A percentile compares a stretch with the other conserved stretches of the same genome.
These are phyloP conservation scores for Haberlea rhodopensis DNA, from an alignment of 257 asterid genomes.

Conservation along the genomic window DNA sequence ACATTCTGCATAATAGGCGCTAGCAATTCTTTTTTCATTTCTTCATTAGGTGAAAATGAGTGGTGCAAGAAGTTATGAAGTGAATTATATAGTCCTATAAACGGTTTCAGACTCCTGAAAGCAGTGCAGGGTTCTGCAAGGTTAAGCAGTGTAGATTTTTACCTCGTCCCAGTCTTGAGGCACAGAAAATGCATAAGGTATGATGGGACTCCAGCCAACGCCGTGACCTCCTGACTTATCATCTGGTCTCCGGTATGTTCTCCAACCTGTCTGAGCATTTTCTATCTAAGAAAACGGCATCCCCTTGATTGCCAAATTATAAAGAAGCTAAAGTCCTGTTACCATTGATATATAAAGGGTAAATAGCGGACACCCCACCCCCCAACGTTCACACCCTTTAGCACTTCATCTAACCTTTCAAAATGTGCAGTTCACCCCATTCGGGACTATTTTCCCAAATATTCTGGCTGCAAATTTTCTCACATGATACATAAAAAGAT, in stretches of 20 bases:
- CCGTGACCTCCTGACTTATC: slow-evolving; percentile 99
- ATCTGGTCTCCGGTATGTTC: slow-evolving; percentile 89
- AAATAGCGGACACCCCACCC: too few relatives aligned
- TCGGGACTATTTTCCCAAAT: too few relatives aligned
- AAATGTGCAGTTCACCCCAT: too few relatives aligned
- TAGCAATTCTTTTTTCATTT: neutral
- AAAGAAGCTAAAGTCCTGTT: neutral
- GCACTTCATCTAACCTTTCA: too few relatives aligned
- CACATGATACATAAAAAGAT: too few relatives aligned
- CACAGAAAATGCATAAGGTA: slow-evolving; percentile 75
- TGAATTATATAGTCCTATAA: neutral
- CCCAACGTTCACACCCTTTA: too few relatives aligned
- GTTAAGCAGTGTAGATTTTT: neutral
- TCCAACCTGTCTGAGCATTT: slow-evolving; percentile 98
- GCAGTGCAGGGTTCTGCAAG: too few relatives aligned
- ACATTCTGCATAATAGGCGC: neutral
- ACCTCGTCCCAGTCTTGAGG: slow-evolving; percentile 91
- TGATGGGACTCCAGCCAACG: slow-evolving; percentile 98
- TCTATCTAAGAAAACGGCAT: slow-evolving; percentile 35
- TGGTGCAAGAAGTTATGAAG: neutral
- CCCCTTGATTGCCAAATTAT: slow-evolving; percentile 20
- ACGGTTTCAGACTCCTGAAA: neutral
- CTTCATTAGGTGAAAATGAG: neutral
- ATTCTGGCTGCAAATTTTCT: too few relatives aligned
- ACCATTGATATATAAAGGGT: neutral